Evolutionary conservation across 108 stramenopile species (phyloP).

Genomic region (Schizochytrium sp.): DNA sequence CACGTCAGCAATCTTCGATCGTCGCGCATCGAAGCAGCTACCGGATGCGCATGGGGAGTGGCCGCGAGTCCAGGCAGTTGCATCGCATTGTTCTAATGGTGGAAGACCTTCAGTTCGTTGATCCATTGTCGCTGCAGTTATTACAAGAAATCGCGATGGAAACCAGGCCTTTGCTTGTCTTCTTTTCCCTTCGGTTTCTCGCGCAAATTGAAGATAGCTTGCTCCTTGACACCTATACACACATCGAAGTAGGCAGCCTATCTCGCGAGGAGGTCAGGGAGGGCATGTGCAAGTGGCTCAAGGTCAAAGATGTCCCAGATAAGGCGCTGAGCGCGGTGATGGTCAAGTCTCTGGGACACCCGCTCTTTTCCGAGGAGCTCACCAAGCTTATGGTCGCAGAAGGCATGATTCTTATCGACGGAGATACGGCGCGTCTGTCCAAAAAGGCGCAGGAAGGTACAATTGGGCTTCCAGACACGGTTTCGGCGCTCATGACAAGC

Average conservation of each 20-base stretch:
- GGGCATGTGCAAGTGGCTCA: constrained; percentile 16
- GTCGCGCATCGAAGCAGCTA: neutral
- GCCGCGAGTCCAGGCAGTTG: neutral
- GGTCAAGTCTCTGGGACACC: neutral
- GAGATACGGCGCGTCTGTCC: neutral
- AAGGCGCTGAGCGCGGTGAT: neutral
- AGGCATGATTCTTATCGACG: neutral
- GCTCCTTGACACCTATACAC: neutral
- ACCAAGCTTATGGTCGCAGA: neutral
- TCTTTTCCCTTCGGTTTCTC: neutral
- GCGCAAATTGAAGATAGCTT: neutral
- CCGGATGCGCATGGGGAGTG: neutral
- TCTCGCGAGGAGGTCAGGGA: neutral
- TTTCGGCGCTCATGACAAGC: constrained; percentile 2
- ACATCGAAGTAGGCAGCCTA: neutral
- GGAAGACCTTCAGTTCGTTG: neutral
- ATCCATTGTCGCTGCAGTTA: neutral
- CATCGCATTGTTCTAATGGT: neutral
- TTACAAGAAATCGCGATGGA: neutral
- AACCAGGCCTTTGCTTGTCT: neutral
- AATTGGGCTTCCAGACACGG: neutral
- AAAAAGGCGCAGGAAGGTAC: neutral
- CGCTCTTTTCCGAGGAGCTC: neutral
- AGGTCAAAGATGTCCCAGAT: neutral
- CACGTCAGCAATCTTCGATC: too few relatives aligned